Base-by-base conservation (phyloP, 495 filamentous ascomycete genomes). In the Aspergillus baeticus region DNA sequence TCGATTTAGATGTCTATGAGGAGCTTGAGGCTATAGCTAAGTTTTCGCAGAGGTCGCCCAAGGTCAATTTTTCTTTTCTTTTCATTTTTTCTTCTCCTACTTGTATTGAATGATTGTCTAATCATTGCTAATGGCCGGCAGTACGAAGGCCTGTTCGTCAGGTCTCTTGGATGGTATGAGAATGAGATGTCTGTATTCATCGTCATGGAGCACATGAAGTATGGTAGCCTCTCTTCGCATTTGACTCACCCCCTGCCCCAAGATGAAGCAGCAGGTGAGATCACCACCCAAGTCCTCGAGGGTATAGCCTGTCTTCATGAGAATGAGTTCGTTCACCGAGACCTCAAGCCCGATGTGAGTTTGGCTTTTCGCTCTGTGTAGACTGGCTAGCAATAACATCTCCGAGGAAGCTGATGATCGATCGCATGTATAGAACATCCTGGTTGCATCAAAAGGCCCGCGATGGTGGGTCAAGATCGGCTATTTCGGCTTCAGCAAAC, bases 281-380 rank as follows among this genome's bases (percentile, higher is more conserved):
- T 81, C 37, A 56, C 67, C 2, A 57, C 54, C 1, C 78, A 82
- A 49, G 29, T 81, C 11, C 54, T 77, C 1, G 69, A 76, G 51
- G 78, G 71, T 1, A 55, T 81, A 3, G 31, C 57, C 2, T 62
- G 67, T 18, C 77, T 82, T 68, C 79, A 81, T 51, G 46, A 64
- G 7, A 68, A 76, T 35, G 62, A 61, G 0, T 81, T 73, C 58
- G 66, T 64, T 20, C 78, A 82, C 61, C 57, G 79, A 22, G 78
- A 81, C 63, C 46, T 81, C 1, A 82, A 82, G 54, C 80, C 80
- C 18, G 64, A 65, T 45, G 75, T 75, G 68, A 49, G 69, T 55
- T 29, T 29, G 8, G 3, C 26, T 8, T 29, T 29, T 8, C 3
- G 26, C 26, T 29, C 26, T 29, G 4, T 29, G 8, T 29, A 29